A percentile compares a stretch with the other conserved stretches of the same genome.
Conservation (phyloP, 2,329 filamentous ascomycete species). For the Penicillium sp. region DNA sequence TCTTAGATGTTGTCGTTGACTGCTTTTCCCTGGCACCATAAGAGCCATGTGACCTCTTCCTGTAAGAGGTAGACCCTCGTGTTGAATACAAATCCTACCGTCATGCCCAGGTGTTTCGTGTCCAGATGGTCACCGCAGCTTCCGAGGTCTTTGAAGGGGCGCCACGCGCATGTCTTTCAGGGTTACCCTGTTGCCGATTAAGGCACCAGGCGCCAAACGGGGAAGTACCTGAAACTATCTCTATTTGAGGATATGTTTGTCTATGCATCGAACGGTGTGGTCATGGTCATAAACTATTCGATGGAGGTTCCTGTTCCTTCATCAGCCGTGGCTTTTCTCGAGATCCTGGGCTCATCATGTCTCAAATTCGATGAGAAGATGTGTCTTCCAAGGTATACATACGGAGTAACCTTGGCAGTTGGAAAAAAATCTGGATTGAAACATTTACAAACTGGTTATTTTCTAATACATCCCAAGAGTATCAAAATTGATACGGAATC, state of each 20-base stretch:
- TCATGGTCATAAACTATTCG: background rate
- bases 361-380: background rate
- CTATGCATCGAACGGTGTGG: background rate
- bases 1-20: constrained; percentile 19
- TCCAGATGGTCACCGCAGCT: background rate
- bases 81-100: background rate
- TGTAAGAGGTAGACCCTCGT: background rate
- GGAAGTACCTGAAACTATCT: background rate
- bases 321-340: background rate
- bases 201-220: background rate
- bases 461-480: background rate
- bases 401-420: too few species aligned
- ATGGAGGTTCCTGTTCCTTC: constrained; percentile 5
- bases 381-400: too few species aligned
- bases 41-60: too few species aligned
- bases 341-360: background rate
- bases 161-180: background rate
- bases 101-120: too few species aligned
- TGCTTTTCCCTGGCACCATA: constrained; percentile 7
- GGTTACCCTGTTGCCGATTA: background rate
- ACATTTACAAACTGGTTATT: background rate
- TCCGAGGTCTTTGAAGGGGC: background rate
- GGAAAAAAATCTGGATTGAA: too few species aligned
- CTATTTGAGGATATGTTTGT: background rate
- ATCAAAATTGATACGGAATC: background rate